Evolutionary conservation across 164 flowering plant genomes (phyloP).

Genomic region (Chimonanthus praecox): DNA sequence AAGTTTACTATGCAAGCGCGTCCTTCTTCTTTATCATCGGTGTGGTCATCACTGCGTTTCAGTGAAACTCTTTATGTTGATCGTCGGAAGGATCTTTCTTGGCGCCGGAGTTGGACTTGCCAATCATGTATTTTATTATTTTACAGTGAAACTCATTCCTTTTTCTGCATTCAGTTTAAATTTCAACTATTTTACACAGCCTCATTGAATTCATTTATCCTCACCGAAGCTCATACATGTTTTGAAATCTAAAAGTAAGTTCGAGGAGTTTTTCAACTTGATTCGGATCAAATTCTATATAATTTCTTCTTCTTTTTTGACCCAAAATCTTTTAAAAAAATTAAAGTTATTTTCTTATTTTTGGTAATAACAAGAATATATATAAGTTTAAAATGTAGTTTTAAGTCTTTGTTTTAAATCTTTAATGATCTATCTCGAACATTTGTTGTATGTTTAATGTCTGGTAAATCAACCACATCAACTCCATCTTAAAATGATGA

Average conservation of each 20-base stretch:
- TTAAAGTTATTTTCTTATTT: constrained; percentile 9
- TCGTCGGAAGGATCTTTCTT: constrained; percentile 51
- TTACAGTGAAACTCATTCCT: neutral
- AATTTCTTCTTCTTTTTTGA: constrained; percentile 25
- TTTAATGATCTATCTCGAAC: constrained; percentile 24
- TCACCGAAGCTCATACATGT: too few relatives aligned
- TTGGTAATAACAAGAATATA: constrained; percentile 11
- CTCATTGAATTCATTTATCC: too few relatives aligned
- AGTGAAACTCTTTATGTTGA: constrained; percentile 24
- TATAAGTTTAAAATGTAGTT: constrained; percentile 19
- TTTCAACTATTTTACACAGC: neutral
- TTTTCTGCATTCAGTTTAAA: neutral
- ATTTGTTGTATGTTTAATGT: too few relatives aligned
- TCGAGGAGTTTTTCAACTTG: neutral
- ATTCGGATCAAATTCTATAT: constrained; percentile 27
- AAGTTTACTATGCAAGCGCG: constrained; percentile 48
- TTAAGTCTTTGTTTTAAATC: constrained; percentile 13
- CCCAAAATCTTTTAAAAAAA: constrained; percentile 31
- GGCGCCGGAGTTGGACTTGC: constrained; percentile 73
- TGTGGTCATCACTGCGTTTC: constrained; percentile 31
- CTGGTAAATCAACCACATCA: constrained; percentile 9
- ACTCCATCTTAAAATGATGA: too few relatives aligned
- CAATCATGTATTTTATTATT: constrained; percentile 39
- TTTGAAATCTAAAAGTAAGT: too few relatives aligned
- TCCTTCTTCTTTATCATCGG: constrained; percentile 48